Evolutionary conservation across 495 filamentous ascomycete genomes (phyloP), one percentile per base, ranked within the genome.

Genomic region (Oidiodendron maius): DNA sequence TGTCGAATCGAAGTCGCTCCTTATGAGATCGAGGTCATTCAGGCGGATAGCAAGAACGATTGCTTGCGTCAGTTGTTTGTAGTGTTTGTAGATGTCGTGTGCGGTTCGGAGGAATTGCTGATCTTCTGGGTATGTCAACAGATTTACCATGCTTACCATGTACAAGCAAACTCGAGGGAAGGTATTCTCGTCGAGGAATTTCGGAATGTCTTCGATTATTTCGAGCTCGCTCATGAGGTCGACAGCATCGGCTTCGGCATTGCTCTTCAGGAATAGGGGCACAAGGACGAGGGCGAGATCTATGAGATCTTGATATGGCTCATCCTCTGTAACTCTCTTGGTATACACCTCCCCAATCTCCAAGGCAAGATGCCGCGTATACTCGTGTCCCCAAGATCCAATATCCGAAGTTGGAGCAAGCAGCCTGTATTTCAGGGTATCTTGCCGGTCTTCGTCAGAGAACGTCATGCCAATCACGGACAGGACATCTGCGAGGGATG

Each of bases 391-490:
- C 93, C 93, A 99, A 10, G 91, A 94, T 34, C 85, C 89, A 61
- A 96, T 86, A 64, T 99, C 93, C 58, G 88, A 75, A 12, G 89
- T 89, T 36, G 91, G 91, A 21, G 91, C 82, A 25, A 95, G 77
- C 15, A 99, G 76, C 55, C 93, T 82, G 69, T 91, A 99, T 67
- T 94, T 97, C 51, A 99, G 77, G 28, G 91, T 94, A 65, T 97
- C 94, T 57, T 93, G 77, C 62, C 91, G 85, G 60, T 94, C 86
- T 66, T 97, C 94, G 56, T 97, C 93, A 44, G 91, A 93, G 66
- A 91, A 96, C 32, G 94, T 99, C 93, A 99, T 99, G 52, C 93
- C 93, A 46, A 99, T 85, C 17, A 99, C 91, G 4, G 93, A 97
- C 13, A 99, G 73, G 58, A 93, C 91, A 71, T 99, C 94, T 32